These are phyloP conservation scores for Aspergillus oerlinghausenensis DNA, from an alignment of 2,329 filamentous ascomycete species.

Conservation along the genomic window DNA sequence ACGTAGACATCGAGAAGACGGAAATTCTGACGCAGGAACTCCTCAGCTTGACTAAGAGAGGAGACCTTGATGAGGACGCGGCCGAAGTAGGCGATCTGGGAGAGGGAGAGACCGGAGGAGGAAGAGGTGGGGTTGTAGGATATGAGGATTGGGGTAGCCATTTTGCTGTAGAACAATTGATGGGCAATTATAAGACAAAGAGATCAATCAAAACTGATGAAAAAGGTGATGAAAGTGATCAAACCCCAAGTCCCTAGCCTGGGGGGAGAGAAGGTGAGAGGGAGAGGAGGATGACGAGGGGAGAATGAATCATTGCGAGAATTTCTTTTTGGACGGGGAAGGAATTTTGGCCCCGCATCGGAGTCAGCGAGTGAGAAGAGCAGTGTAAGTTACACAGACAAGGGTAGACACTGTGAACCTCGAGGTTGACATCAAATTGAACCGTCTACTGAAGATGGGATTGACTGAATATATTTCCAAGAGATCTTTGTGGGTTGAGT, in stretches of 20 bases:
- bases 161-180: constrained; percentile 16
- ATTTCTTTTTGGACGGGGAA: neutral
- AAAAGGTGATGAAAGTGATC: neutral
- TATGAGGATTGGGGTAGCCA: constrained; percentile 42
- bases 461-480: neutral
- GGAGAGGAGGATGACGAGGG: neutral
- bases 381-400: neutral
- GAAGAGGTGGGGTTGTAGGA: constrained; percentile 40
- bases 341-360: neutral
- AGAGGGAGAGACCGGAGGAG: constrained; percentile 47
- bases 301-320: neutral
- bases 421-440: neutral
- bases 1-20: constrained; percentile 62
- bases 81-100: constrained; percentile 56
- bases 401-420: neutral
- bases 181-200: neutral
- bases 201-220: neutral
- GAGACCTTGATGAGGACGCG: constrained; percentile 53
- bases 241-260: neutral
- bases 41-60: constrained; percentile 33
- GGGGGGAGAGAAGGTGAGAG: neutral
- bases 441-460: neutral
- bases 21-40: constrained; percentile 56
- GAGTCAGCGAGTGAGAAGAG: neutral
- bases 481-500: neutral